These are phyloP conservation scores for Neurospora sp. DNA, from an alignment of 495 filamentous ascomycete genomes.

Conservation along the genomic window DNA sequence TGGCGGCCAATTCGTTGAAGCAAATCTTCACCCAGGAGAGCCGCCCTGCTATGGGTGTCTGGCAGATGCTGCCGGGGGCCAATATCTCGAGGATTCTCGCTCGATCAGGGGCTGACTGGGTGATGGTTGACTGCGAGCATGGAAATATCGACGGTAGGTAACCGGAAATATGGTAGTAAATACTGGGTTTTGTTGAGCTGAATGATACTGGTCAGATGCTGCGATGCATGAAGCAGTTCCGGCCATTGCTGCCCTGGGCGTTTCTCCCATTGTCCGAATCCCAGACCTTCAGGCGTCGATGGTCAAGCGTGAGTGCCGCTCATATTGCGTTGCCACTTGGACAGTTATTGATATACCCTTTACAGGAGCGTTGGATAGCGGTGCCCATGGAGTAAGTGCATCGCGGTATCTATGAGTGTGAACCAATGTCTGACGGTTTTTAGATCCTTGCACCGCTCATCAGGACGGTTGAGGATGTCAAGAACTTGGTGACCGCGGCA, in stretches of 20 bases:
- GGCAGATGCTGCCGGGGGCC: constrained; percentile 67
- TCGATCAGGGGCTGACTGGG: constrained; percentile 60
- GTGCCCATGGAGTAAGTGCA: constrained; percentile 50
- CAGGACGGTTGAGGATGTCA: constrained; percentile 53
- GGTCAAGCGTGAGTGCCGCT: constrained; percentile 51
- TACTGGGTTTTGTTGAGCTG: not conserved
- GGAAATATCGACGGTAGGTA: constrained; percentile 64
- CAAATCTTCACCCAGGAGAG: constrained; percentile 45
- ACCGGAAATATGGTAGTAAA: not conserved
- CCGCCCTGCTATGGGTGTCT: constrained; percentile 52
- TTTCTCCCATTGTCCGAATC: constrained; percentile 57
- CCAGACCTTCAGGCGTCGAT: constrained; percentile 58
- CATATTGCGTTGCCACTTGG: not conserved
- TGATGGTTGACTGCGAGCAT: constrained; percentile 68
- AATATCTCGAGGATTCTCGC: constrained; percentile 62
- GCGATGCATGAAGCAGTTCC: constrained; percentile 79
- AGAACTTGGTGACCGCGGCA: constrained; percentile 44
- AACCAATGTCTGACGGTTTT: constrained; percentile 6
- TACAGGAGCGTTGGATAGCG: constrained; percentile 54
- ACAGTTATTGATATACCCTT: not conserved
- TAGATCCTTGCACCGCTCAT: constrained; percentile 55
- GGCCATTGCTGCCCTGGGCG: constrained; percentile 54
- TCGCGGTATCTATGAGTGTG: not conserved
- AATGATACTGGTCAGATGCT: constrained; percentile 40
- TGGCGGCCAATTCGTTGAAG: constrained; percentile 53